Percentiles rank a stretch among this genome's conserved stretches.
Evolutionary conservation across 768 basidiomycete species (phyloP).

Genomic region (Macrolepiota albuminosa): DNA sequence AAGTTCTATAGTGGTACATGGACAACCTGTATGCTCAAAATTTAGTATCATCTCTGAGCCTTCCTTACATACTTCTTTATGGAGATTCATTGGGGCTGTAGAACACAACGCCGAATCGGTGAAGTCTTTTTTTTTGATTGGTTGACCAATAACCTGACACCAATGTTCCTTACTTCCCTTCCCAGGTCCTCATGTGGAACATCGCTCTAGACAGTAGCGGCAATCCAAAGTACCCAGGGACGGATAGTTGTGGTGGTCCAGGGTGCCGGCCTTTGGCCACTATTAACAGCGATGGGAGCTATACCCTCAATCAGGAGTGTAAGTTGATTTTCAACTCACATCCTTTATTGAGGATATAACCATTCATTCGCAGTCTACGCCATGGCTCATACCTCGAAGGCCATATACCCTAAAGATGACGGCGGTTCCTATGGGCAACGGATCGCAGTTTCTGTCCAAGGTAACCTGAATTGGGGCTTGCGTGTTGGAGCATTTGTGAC

Average conservation of each 20-base stretch:
- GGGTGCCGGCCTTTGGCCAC: slow-evolving; percentile 67
- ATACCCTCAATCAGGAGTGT: slow-evolving; percentile 73
- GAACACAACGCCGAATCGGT: slow-evolving; percentile 17
- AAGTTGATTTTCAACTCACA: slow-evolving; percentile 13
- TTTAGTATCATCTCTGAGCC: background rate
- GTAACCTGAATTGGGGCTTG: slow-evolving; percentile 51
- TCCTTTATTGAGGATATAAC: background rate
- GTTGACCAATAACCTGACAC: slow-evolving; percentile 10
- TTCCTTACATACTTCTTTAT: background rate
- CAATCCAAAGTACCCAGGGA: slow-evolving; percentile 60
- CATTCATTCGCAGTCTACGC: slow-evolving; percentile 44
- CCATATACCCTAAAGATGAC: slow-evolving; percentile 60
- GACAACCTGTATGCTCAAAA: slow-evolving; percentile 16
- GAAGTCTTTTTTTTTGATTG: background rate
- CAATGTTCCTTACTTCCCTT: background rate
- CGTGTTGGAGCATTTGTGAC: slow-evolving; percentile 67
- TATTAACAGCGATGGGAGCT: slow-evolving; percentile 59
- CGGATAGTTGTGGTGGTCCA: slow-evolving; percentile 52
- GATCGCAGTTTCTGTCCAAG: slow-evolving; percentile 59
- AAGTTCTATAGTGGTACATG: slow-evolving; percentile 19
- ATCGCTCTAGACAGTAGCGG: slow-evolving; percentile 61
- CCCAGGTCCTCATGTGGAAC: slow-evolving; percentile 61
- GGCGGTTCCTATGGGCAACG: slow-evolving; percentile 68
- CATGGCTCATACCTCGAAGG: slow-evolving; percentile 74
- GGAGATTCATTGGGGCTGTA: slow-evolving; percentile 21